phyloP scores from a whole-genome alignment of 2,329 filamentous ascomycete species.

The Fusarium fujikuroi region DNA sequence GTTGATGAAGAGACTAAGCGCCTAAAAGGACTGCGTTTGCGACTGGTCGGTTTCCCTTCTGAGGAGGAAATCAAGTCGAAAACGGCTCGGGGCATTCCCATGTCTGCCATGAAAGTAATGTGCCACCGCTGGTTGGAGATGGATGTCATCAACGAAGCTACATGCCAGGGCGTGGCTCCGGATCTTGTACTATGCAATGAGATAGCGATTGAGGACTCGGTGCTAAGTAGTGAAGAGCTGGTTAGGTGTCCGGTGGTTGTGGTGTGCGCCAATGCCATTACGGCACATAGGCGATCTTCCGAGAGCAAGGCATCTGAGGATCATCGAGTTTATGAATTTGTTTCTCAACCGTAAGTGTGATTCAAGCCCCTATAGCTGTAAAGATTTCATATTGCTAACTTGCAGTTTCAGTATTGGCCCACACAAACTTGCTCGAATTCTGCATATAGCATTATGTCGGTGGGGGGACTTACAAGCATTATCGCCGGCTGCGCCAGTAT shows the following conservation, averaged over 20 bases:
- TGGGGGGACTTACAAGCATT: constrained; percentile 41
- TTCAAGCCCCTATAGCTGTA: not conserved
- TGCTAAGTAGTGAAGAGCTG: constrained; percentile 8
- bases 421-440: constrained; percentile 51
- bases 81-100: constrained; percentile 8
- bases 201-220: constrained; percentile 9
- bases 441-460: constrained; percentile 43
- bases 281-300: constrained; percentile 44
- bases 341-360: constrained; percentile 51
- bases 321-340: constrained; percentile 49
- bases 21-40: constrained; percentile 46
- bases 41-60: constrained; percentile 23
- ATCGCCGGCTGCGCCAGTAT: not conserved
- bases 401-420: constrained; percentile 46
- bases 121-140: constrained; percentile 38
- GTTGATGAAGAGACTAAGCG: constrained; percentile 45
- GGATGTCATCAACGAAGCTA: constrained; percentile 22
- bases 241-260: constrained; percentile 44
- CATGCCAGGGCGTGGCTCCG: constrained; percentile 19
- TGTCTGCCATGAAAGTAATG: constrained; percentile 30
- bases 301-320: constrained; percentile 27
- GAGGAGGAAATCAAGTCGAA: constrained; percentile 3
- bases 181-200: constrained; percentile 46
- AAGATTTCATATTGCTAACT: not conserved
- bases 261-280: constrained; percentile 48